Percentiles rank a stretch among this genome's conserved stretches.
These are phyloP conservation scores for Cryomyces minteri DNA, from an alignment of 495 filamentous ascomycete genomes.

Conservation along the genomic window DNA sequence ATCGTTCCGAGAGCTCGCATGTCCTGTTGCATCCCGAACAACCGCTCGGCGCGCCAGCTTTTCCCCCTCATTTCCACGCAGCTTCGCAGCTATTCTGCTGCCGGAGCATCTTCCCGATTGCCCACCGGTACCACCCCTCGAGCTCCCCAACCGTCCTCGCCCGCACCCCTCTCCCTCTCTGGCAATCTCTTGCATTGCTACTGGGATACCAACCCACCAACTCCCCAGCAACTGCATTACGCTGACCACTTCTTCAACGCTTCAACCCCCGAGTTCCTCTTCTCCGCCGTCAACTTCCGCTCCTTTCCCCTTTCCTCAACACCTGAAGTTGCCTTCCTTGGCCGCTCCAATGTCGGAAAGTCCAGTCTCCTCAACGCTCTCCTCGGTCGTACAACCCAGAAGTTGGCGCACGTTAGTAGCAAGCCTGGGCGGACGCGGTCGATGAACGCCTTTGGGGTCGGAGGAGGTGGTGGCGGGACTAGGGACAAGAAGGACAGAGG, in stretches of 20 bases:
- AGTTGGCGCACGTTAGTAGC: slow-evolving; percentile 43
- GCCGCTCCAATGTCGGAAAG: slow-evolving; percentile 86
- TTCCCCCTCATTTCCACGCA: too few relatives aligned
- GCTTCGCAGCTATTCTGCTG: too few relatives aligned
- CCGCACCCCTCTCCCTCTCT: slow-evolving; percentile 6
- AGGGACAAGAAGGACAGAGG: slow-evolving; percentile 9
- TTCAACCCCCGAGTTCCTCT: slow-evolving; percentile 45
- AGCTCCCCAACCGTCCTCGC: not conserved
- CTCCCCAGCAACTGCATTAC: slow-evolving; percentile 29
- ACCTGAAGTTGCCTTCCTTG: slow-evolving; percentile 58
- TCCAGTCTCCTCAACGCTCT: slow-evolving; percentile 74
- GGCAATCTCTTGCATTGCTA: slow-evolving; percentile 27
- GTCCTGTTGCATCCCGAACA: too few relatives aligned
- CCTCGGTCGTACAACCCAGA: slow-evolving; percentile 28
- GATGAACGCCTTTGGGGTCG: slow-evolving; percentile 76
- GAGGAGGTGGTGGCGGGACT: slow-evolving; percentile 21
- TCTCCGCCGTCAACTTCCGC: slow-evolving; percentile 53
- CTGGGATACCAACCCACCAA: slow-evolving; percentile 40
- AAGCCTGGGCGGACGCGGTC: slow-evolving; percentile 61
- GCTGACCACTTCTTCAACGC: slow-evolving; percentile 45
- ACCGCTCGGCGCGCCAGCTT: too few relatives aligned
- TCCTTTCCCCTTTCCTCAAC: slow-evolving; percentile 27
- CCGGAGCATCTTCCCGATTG: not conserved
- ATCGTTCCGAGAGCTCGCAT: too few relatives aligned
- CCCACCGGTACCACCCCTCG: slow-evolving; percentile 1